Base-by-base conservation (phyloP, 2,329 filamentous ascomycete genomes). In the Basipetospora chlamydospora region DNA sequence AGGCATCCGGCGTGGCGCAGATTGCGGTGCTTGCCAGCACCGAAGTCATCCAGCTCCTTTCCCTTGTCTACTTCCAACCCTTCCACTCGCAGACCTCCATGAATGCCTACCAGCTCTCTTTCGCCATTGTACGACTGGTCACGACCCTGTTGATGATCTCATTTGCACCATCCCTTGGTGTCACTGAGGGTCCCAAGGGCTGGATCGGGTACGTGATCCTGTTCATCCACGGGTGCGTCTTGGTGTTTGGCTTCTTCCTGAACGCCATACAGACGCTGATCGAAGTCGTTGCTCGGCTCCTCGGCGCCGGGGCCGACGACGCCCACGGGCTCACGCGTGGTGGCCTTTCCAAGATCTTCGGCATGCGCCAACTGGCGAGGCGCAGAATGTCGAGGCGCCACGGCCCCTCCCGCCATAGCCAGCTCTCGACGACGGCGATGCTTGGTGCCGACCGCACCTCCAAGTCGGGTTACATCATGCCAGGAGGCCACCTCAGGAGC, bases 191-290 rank as follows among this genome's bases (percentile, higher is more conserved):
- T 0, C 64, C 81, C 1, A 92, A 87, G 53, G 86, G 87, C 4
- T 98, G 90, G 90, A 82, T 96, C 45, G 90, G 87, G 26, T 98
- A 98, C 53, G 75, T 79, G 18, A 92, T 96, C 39, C 64, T 98
- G 33, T 57, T 92, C 20, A 71, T 95, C 25, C 90, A 98, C 51
- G 87, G 73, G 3, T 70, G 79, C 42, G 84, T 94, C 0, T 61
- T 98, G 16, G 67, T 94, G 3, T 83, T 96, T 47, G 88, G 85
- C 2, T 98, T 96, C 61, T 83, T 95, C 54, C 64, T 98, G 37
- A 94, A 94, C 52, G 81, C 90, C 2, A 54, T 94, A 6, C 86
- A 94, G 53, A 95, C 88, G 0, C 68, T 94, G 28, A 71, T 95
- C 28, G 90, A 98, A 56, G 85, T 98, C 7, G 64, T 78, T 34